phyloP scores from a whole-genome alignment of 352 stramenopile species.

The Pythium chondricola region DNA sequence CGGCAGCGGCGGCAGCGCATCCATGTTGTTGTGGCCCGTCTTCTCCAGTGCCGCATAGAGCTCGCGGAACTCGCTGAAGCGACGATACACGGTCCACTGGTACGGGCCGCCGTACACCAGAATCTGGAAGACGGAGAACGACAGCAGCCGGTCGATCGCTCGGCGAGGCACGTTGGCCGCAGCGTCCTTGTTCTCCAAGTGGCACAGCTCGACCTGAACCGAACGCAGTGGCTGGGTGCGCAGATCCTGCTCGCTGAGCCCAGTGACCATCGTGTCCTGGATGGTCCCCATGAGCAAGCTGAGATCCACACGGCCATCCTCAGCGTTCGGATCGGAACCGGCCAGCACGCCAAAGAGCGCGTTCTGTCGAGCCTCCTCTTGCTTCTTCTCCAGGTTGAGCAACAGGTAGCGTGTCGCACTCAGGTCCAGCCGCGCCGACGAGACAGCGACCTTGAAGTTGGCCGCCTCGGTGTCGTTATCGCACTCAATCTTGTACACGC shows the following conservation, averaged over 20 bases:
- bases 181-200: constrained; percentile 85
- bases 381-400: constrained; percentile 78
- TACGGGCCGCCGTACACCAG: constrained; percentile 81
- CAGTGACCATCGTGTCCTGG: constrained; percentile 74
- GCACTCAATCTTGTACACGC: constrained; percentile 70
- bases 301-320: constrained; percentile 67
- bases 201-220: constrained; percentile 77
- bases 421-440: constrained; percentile 66
- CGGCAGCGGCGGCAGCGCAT: constrained; percentile 56
- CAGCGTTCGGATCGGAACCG: constrained; percentile 23
- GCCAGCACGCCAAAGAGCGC: constrained; percentile 10
- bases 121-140: constrained; percentile 81
- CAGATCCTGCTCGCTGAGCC: constrained; percentile 60
- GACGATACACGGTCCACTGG: constrained; percentile 82
- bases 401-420: constrained; percentile 72
- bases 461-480: constrained; percentile 44
- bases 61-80: constrained; percentile 77
- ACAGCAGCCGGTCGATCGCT: constrained; percentile 63
- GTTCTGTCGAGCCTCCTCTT: constrained; percentile 53
- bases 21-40: constrained; percentile 33
- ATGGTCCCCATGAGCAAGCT: constrained; percentile 78
- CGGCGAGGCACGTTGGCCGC: constrained; percentile 67
- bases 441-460: constrained; percentile 77
- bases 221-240: constrained; percentile 68
- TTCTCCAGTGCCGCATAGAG: constrained; percentile 42